Base-by-base conservation (phyloP, 1,284 basidiomycete species). In the Boletus holoroseus region DNA sequence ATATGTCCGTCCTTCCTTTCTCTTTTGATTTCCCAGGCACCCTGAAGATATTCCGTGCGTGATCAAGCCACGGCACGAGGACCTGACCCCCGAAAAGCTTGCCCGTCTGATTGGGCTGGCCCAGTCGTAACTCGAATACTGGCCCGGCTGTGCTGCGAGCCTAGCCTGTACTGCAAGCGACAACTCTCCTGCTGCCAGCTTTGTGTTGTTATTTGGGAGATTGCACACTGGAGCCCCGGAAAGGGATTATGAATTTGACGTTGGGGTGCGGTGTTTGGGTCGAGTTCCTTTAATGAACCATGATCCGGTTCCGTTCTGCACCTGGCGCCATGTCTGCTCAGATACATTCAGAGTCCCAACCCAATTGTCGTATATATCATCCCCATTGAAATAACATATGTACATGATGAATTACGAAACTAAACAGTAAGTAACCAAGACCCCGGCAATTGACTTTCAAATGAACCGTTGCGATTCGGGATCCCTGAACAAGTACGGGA, bases 351-450 rank as follows among this genome's bases (percentile, higher is more conserved):
- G 15, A 13, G 43, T 55, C 13, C 13, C 60, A 47, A n/a, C 38
- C 2, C 13, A 36, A 49, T 37, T 27, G 31, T 58, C 30, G 35
- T 46, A 39, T 46, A 39, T 18, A 26, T 44, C 30, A 34, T 30
- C 5, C 24, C 41, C 15, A 45, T 18, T 20, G 28, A 40, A 55
- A 63, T 65, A 65, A 47, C 53, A 51, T 62, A 26, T 26, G 22
- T 22, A 62, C 60, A 62, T 43, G 41, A 11, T 31, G 24, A 53
- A 63, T 20, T 42, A 48, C 16, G 27, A 24, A 50, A 46, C 59
- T 57, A 60, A 53, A 51, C 0, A 55, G 4, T 12, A 28, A 41
- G 26, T 30, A 31, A 51, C 39, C 41, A 13, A 52, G 35, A 49
- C 35, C 41, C 39, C 28, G 36, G 7, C 12, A 44, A 46, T 3